Evolutionary conservation across 1,139 yeast genomes (phyloP).

Genomic region (Scheffersomyces titani): DNA sequence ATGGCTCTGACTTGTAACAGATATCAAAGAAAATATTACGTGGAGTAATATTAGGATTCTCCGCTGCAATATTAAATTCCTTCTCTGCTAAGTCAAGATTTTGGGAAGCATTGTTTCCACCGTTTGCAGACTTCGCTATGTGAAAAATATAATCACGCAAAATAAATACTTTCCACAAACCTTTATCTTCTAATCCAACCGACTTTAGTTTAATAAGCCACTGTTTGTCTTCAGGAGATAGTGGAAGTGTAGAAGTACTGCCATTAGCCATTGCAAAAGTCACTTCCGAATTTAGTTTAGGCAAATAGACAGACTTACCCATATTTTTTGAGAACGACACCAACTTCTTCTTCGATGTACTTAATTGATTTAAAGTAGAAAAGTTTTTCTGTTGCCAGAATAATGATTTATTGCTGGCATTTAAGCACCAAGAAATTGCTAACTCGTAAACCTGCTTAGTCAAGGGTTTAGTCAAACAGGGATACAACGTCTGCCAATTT

Average conservation of each 20-base stretch:
- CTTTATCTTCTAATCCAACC: conserved; percentile 69
- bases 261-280: conserved; percentile 17
- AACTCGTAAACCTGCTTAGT: conserved; percentile 66
- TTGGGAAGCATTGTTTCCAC: neutral
- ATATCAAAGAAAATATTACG: conserved; percentile 70
- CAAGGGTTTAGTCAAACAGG: conserved; percentile 66
- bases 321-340: conserved; percentile 32
- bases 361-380: conserved; percentile 17
- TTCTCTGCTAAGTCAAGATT: conserved; percentile 7
- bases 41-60: conserved; percentile 37
- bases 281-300: conserved; percentile 19
- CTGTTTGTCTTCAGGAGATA: conserved; percentile 67
- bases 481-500: conserved; percentile 62
- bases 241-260: conserved; percentile 17
- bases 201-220: conserved; percentile 72
- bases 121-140: conserved; percentile 23
- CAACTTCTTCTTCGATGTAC: conserved; percentile 11
- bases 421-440: conserved; percentile 71
- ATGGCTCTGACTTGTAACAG: conserved; percentile 47
- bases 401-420: conserved; percentile 60
- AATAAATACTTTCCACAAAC: conserved; percentile 80
- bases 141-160: conserved; percentile 68
- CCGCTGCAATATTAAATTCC: conserved; percentile 14
- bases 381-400: conserved; percentile 69
- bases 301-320: conserved; percentile 44